Evolutionary conservation across 805 yeast species (phyloP).

Genomic region (Suhomyces kilbournensis): DNA sequence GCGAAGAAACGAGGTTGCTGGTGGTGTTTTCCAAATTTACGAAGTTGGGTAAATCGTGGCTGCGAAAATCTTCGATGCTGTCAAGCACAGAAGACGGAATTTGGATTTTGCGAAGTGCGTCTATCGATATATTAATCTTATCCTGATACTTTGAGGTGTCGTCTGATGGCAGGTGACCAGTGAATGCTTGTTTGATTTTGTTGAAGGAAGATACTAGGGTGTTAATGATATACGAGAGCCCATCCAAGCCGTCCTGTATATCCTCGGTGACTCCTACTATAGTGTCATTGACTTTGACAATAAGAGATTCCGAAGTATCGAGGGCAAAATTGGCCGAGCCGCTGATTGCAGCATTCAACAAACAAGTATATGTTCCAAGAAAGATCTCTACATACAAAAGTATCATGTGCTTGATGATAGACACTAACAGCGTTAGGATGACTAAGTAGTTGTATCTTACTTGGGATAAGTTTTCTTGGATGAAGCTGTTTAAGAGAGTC

Average conservation of each 20-base stretch:
- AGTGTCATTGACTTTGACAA: constrained; percentile 58
- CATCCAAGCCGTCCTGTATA: constrained; percentile 63
- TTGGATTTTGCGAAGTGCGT: constrained; percentile 51
- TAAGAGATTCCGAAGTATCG: constrained; percentile 64
- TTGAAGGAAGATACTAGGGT: constrained; percentile 45
- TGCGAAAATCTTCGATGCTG: constrained; percentile 48
- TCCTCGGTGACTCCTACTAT: constrained; percentile 53
- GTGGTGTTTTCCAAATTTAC: constrained; percentile 61
- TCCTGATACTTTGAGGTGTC: constrained; percentile 31
- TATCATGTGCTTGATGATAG: constrained; percentile 57
- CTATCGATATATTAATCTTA: constrained; percentile 58
- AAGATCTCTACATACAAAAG: constrained; percentile 67
- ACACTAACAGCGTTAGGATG: constrained; percentile 45
- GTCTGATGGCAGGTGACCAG: constrained; percentile 21
- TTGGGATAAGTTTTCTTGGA: constrained; percentile 46
- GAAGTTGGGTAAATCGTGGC: constrained; percentile 61
- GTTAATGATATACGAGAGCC: constrained; percentile 57
- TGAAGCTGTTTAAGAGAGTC: constrained; percentile 49
- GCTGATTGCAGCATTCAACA: constrained; percentile 68
- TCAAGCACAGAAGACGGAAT: constrained; percentile 65
- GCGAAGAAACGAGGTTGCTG: constrained; percentile 49
- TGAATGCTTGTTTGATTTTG: constrained; percentile 54
- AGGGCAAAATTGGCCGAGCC: constrained; percentile 72
- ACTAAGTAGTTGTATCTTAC: constrained; percentile 46
- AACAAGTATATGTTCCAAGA: constrained; percentile 84